A percentile compares a stretch with the other conserved stretches of the same genome.
These are phyloP conservation scores for Ogataea trehaloabstinens DNA, from an alignment of 805 yeast genomes.

Conservation along the genomic window DNA sequence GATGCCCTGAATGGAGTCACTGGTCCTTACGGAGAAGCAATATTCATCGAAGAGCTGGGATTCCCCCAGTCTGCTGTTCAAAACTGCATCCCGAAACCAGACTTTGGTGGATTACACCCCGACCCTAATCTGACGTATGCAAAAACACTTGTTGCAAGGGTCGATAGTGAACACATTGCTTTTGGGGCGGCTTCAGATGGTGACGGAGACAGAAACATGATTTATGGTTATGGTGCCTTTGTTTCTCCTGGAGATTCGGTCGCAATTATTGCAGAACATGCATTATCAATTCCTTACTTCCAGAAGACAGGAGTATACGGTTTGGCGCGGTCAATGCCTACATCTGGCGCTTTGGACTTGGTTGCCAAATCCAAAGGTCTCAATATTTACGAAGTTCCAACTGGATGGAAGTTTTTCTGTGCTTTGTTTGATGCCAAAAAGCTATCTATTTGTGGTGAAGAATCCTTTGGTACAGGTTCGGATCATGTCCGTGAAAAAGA, in stretches of 20 bases:
- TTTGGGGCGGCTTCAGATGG: conserved; percentile 99
- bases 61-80: conserved; percentile 69
- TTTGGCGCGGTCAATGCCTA: conserved; percentile 96
- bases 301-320: conserved; percentile 82
- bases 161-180: conserved; percentile 76
- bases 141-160: conserved; percentile 76
- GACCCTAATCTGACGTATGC: conserved; percentile 98
- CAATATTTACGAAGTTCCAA: conserved; percentile 89
- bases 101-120: conserved; percentile 97
- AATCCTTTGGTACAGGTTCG: conserved; percentile 96
- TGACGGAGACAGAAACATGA: conserved; percentile 98
- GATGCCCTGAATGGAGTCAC: conserved; percentile 95
- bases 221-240: conserved; percentile 90
- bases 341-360: conserved; percentile 88
- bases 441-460: conserved; percentile 96
- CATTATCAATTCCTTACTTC: conserved; percentile 88
- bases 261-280: conserved; percentile 94
- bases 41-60: conserved; percentile 83
- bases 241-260: conserved; percentile 99
- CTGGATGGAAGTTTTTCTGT: conserved; percentile 99
- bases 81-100: conserved; percentile 76
- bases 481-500: conserved; percentile 97
- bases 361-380: conserved; percentile 80
- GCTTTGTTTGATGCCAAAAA: conserved; percentile 91
- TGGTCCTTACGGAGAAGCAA: conserved; percentile 89